Evolutionary conservation across 208 protist species (phyloP), one percentile per base, ranked within the genome.

Genomic region (Leptomonas seymouri): DNA sequence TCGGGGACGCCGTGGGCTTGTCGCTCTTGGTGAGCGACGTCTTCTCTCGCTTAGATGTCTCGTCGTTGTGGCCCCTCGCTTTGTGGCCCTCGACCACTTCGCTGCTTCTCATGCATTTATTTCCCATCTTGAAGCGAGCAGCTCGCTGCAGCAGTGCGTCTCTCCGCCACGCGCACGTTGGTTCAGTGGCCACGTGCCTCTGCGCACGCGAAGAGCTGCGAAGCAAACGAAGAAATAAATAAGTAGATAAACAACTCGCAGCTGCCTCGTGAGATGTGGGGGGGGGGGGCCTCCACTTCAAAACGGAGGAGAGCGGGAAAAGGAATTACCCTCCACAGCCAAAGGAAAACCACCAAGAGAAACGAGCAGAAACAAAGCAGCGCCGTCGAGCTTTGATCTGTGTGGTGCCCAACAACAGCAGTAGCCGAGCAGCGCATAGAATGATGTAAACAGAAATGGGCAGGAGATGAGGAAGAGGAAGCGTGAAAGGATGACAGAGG

Each of bases 91-190:
- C 60, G 12, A 64, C 81, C 21, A 67, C 62, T 45, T 82, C 72
- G 42, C 53, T 45, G 11, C 48, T 69, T 56, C 83, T 86, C 5
- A 46, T 57, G 59, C 81, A 83, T 25, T 69, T 81, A 23, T 80
- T 74, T 31, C 81, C 81, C 81, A 86, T 86, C 23, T 7, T 9
- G 39, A 12, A 12, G 3, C 34, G 34, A 3, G 34, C 3, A 39
- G 9, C 34, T 39, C 34, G 3, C 34, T 9, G 7, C 4, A 21
- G 18, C 6, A 28, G 23, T 15, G 6, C 7, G 53, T 31, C 12
- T 21, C 27, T 21, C 25, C 25, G 39, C 1, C 44, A 11, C 39
- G 51, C 21, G 2, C 15, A 5, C 34, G 34, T 45, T 16, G 14
- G 2, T 59, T 14, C 27, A 16, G n/a, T 30, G 4, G 28, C 41